phyloP scores from a whole-genome alignment of 2,329 filamentous ascomycete genomes.

The Trichoderma atrobrunneum region DNA sequence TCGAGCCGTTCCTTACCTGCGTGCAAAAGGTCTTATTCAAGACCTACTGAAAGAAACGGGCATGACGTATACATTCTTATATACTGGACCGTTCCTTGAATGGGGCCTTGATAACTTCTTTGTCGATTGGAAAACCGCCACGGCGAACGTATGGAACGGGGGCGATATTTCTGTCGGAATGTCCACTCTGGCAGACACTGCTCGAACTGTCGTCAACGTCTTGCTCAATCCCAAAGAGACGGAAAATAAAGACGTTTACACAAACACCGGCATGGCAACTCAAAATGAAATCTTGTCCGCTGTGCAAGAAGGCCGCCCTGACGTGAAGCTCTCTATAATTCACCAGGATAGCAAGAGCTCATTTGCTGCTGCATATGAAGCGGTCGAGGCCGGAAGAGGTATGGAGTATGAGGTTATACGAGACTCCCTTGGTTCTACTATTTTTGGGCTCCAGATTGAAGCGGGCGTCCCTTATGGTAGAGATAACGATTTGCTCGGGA shows the following conservation, averaged over 20 bases:
- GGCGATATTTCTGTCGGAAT: neutral
- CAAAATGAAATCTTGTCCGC: neutral
- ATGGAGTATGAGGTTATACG: neutral
- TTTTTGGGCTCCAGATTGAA: neutral
- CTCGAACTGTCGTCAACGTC: neutral
- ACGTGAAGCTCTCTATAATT: neutral
- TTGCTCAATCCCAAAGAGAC: neutral
- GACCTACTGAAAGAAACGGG: neutral
- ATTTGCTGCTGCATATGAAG: neutral
- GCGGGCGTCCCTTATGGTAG: neutral
- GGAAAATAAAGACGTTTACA: neutral
- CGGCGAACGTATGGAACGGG: neutral
- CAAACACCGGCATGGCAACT: neutral
- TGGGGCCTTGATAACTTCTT: neutral
- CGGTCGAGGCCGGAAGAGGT: neutral
- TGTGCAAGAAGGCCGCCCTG: neutral
- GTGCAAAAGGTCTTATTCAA: neutral
- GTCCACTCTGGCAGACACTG: neutral
- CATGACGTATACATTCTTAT: neutral
- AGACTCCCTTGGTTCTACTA: neutral
- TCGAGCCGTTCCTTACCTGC: neutral
- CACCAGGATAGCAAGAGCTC: neutral
- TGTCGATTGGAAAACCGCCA: neutral
- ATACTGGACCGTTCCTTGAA: neutral
- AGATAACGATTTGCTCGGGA: neutral